Evolutionary conservation across 1,284 basidiomycete genomes (phyloP), one percentile per base, ranked within the genome.

Genomic region (Cutaneotrichosporon sp.): DNA sequence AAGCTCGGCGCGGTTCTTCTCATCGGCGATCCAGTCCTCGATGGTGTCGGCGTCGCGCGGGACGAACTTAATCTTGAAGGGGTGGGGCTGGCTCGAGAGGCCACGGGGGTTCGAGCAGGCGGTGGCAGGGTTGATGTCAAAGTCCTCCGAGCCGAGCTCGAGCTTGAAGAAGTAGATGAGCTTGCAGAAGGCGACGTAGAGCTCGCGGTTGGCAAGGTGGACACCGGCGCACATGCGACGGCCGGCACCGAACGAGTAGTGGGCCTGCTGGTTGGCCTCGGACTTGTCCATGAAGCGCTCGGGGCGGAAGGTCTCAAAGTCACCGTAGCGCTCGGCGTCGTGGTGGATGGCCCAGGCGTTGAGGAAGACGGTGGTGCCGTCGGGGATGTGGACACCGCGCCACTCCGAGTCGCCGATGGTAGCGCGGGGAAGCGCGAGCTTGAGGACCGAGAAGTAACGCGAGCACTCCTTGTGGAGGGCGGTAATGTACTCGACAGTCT

Each of bases 331-430:
- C 43, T 51, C 38, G 22, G 46, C 34, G 49, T 72, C 58, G 54
- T 72, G 71, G 59, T 73, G 70, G 43, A 74, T 70, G 4, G 68
- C 70, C 70, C 70, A 75, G 11, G 69, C 72, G 67, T 74, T 74
- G 49, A 75, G 65, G 58, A 74, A 74, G 46, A 74, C 70, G 29
- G 72, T 74, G 10, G 72, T 71, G 43, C 68, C 69, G 7, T 64
- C 60, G 8, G 73, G 73, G 14, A 75, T 74, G 45, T 60, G 60
- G 11, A 73, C 68, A 18, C 71, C 70, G 45, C 66, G 63, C 65
- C 72, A 75, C 45, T 59, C 57, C 10, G 66, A 58, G 49, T 67
- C 65, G 49, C 58, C 60, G 36, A 62, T 47, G 11, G 65, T 64
- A 3, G 58, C 62, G 33, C 63, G 65, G n/a, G 65, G 65, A 16